Evolutionary conservation across 2,329 filamentous ascomycete species (phyloP), one percentile per base, ranked within the genome.

Genomic region (Blastomyces silverae): DNA sequence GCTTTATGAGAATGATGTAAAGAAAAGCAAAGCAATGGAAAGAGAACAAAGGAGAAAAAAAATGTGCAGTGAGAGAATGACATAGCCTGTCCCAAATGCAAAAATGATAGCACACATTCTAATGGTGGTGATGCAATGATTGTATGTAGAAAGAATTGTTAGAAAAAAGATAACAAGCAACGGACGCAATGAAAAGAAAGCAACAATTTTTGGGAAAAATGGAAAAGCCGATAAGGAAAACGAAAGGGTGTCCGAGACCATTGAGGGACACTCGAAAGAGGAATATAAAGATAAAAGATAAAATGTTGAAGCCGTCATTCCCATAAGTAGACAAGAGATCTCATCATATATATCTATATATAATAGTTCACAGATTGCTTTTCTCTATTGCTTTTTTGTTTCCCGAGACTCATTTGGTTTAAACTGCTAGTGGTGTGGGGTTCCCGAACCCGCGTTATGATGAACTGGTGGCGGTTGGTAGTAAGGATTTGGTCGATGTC

Each of bases 401-500:
- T 17, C n/a, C 17, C 22, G 17, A 42, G 37, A 44, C 56, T 58
- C 56, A 44, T 58, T 39, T 44, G 22, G 34, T 58, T 58, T 42
- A 58, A 58, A 42, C 7, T 39, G 37, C 10, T 58, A 58, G 34
- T 58, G 37, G 56, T 58, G 4, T 58, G 42, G 56, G 10, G 37
- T n/a, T 28, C 56, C 56, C 13, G n/a, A 25, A 17, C 34, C 31
- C 56, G 11, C 17, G 39, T 42, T 50, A 50, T 46, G 37, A 61
- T 46, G 61, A 11, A n/a, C 17, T 50, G 25, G 31, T 31, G 52
- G 55, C 46, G 15, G 63, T 28, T 61, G 63, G 31, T 61, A 64
- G 50, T 64, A 64, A 61, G 46, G 63, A 56, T 61, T 64, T 39
- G 57, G 56, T 5, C 34, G 44, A 56, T 61, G 61, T 10, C 57